Evolutionary conservation across 2,329 filamentous ascomycete species (phyloP), one percentile per base, ranked within the genome.

Genomic region (Penicillium sp.): DNA sequence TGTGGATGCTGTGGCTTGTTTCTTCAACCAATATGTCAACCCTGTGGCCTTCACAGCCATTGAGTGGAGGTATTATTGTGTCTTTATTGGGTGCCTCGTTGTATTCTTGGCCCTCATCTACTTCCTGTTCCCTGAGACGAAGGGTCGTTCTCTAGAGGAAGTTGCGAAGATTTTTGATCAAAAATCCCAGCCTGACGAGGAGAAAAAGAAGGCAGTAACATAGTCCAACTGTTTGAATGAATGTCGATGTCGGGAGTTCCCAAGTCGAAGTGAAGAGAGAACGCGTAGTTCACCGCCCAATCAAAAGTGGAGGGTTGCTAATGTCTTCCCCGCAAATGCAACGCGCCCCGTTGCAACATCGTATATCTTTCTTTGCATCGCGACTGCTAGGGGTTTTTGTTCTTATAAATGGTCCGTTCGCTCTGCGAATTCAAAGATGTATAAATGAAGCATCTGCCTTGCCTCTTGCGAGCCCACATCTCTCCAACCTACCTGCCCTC

Each of bases 11-110:
- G 46, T 64, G 4, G 66, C 64, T 4, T 61, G 69, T 64, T 66
- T 62, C 42, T 76, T 77, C 61, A 77, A 77, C 58, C 69, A 71
- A 50, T 77, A 73, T 48, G 74, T 73, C 36, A 77, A 77, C 54
- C 76, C 76, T 0, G 71, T 78, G 5, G 75, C 72, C 0, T 68
- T 79, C 48, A 56, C 64, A 1, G 64, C 56, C 0, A 71, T 78
- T 10, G 63, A 57, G 0, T 78, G 75, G 73, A 73, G 67, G 45
- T 77, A 77, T 53, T 78, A 75, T 43, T 69, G 72, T 38, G 66
- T 77, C 9, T 77, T 73, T 47, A 67, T 70, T 52, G 71, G 68
- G 8, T 72, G 74, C 36, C 40, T 77, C 16, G 60, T 59, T 1
- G 51, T 67, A 3, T 63, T 73, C 10, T 48, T 76, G 2, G 50